Conservation (phyloP, 202 grass and related monocot species). For the Elaeis oleifera region DNA sequence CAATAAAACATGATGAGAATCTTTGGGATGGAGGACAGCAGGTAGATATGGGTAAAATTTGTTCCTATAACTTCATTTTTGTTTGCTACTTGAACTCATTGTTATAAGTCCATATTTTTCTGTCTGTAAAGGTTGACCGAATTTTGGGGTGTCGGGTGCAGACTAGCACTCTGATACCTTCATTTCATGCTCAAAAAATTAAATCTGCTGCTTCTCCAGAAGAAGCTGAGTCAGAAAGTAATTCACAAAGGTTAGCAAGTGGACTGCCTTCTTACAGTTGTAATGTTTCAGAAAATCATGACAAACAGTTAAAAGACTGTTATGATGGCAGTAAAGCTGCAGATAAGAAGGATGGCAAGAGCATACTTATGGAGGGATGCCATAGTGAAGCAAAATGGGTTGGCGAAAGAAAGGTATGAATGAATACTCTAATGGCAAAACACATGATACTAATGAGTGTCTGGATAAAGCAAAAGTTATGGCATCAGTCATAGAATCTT, state of each 20-base stretch:
- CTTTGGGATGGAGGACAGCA: slow-evolving; percentile 15
- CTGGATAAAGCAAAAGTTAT: slow-evolving; percentile 16
- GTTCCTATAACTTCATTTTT: no score
- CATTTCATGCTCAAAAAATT: slow-evolving; percentile 1
- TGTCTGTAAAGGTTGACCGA: slow-evolving; percentile 72
- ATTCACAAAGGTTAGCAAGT: slow-evolving; percentile 18
- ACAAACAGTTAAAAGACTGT: slow-evolving; percentile 10
- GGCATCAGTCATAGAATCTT: slow-evolving; percentile 23
- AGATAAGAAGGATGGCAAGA: slow-evolving; percentile 22
- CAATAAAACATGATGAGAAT: slow-evolving; percentile 2
- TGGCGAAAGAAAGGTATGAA: slow-evolving; percentile 26
- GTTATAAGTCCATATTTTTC: slow-evolving; percentile 14
- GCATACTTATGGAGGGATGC: slow-evolving; percentile 17
- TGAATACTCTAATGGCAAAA: slow-evolving; percentile 31
- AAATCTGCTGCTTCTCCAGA: slow-evolving; percentile 20
- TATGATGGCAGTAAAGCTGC: slow-evolving; percentile 23
- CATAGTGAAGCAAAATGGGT: slow-evolving; percentile 30
- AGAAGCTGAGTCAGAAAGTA: slow-evolving; percentile 29
- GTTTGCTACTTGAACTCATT: neutral
- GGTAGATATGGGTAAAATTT: neutral
- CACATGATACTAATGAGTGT: slow-evolving; percentile 20
- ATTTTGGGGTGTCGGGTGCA: slow-evolving; percentile 75
- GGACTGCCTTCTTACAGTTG: slow-evolving; percentile 22
- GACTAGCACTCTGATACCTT: slow-evolving; percentile 29
- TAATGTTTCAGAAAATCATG: slow-evolving; percentile 12